Evolutionary conservation across 192 early-diverging fungal genomes (phyloP).

Genomic region (Chytriomyces confervae): DNA sequence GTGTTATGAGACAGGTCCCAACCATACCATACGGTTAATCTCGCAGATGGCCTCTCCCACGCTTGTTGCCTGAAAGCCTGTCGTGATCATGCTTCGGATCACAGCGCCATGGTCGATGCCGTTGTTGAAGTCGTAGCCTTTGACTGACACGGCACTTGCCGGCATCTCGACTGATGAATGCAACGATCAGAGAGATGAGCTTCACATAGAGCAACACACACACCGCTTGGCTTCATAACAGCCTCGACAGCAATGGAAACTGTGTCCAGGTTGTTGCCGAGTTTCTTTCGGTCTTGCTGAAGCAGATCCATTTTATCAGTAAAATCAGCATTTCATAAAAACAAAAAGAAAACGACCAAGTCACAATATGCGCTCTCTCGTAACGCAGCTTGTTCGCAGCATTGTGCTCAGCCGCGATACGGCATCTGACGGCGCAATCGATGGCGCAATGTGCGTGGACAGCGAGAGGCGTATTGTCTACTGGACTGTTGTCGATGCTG

Average conservation of each 20-base stretch:
- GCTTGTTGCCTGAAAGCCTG: conserved; percentile 93
- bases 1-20: background rate
- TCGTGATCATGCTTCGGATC: conserved; percentile 72
- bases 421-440: background rate
- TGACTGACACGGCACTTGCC: conserved; percentile 64
- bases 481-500: too few species aligned
- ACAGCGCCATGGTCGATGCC: conserved; percentile 77
- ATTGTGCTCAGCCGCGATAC: background rate
- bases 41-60: conserved; percentile 89
- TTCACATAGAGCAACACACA: background rate
- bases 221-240: conserved; percentile 37
- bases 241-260: conserved; percentile 36
- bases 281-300: background rate
- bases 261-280: conserved; percentile 21
- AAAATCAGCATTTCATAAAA: too few species aligned
- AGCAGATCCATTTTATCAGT: too few species aligned
- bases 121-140: conserved; percentile 94
- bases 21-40: conserved; percentile 85
- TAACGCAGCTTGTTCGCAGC: background rate
- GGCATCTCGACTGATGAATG: conserved; percentile 72
- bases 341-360: background rate
- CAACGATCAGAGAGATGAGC: conserved; percentile 30
- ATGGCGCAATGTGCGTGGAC: background rate
- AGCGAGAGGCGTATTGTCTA: too few species aligned
- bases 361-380: background rate